Evolutionary conservation across 2,329 filamentous ascomycete genomes (phyloP), one percentile per base, ranked within the genome.

Genomic region (Trichoderma sp.): DNA sequence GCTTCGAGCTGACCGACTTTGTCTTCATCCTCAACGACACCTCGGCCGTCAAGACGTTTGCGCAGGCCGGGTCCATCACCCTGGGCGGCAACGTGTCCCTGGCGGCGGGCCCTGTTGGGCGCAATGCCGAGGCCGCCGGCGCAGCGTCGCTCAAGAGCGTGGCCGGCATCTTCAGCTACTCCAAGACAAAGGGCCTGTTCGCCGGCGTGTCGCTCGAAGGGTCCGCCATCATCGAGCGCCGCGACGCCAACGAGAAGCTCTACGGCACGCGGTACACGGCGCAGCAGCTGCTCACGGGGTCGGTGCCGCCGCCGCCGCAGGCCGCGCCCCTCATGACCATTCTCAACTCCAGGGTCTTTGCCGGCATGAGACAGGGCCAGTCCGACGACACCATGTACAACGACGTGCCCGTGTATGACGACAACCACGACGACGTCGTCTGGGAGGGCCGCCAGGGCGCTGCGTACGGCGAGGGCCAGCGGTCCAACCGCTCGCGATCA

Each of bases 21-120:
- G 96, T 99, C 78, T 98, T 99, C 82, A 97, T 99, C 73, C 89
- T 99, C 72, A 99, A 99, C 82, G 95, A 99, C 77, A 84, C 89
- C 52, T 88, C 85, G 69, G 95, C 96, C 55, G 95, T 99, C 73
- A 93, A 93, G 79, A 94, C 95, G 10, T 98, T 99, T 80, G 93
- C 94, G 6, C 95, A 98, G 80, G 89, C 91, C 49, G 96, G 96
- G 4, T 95, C 92, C 66, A 84, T 99, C 71, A 98, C 96, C 5
- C 86, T 99, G 7, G 96, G 96, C 75, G 96, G 96, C 72, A 99
- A 99, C 77, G 96, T 98, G 43, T 97, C 93, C 4, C 91, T 99
- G 74, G 96, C 96, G 21, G 96, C 96, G 7, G 96, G 96, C 1
- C 96, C 96, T 0, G 88, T 99, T 30, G 96, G 96, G 66, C 88